Evolutionary conservation across 768 basidiomycete species (phyloP), one percentile per base, ranked within the genome.

Genomic region (Pleurotus sapidus): DNA sequence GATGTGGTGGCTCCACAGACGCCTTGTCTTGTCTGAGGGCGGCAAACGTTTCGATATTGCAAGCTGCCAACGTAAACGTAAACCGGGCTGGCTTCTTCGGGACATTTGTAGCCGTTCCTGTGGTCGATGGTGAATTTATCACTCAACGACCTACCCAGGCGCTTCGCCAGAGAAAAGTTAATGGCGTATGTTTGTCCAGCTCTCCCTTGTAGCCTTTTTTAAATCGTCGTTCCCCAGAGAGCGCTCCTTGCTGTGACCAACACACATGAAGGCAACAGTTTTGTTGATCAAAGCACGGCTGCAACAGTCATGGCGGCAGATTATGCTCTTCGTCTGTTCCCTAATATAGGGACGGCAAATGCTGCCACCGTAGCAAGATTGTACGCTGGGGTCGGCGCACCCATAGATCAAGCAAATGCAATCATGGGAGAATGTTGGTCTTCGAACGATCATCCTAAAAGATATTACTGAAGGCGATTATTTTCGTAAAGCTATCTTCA

Each of bases 361-460:
- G 42, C 50, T 3, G 48, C 42, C 9, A 24, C 59, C 25, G 59
- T 59, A 2, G 57, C 58, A 9, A 23, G 50, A 14, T 37, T 63
- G 18, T 66, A 67, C 53, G 38, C 46, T 0, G 45, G 42, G 17
- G 38, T 59, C 48, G 64, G 63, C 11, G 55, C 66, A 1, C 57
- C 70, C 15, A 55, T 72, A 5, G 60, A 68, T 17, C 77, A 77
- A 56, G 73, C 66, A 3, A 67, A 51, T 8, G 62, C 64, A 1
- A 72, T 74, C 18, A 73, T 74, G 67, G 70, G 74, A 3, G 79
- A 81, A 65, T 61, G 79, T 79, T 56, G 42, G 65, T 59, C 9
- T 51, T 15, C 47, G 27, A 37, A 30, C 30, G 30, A 30, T 11
- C 30, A 8, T 30, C n/a, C n/a, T n/a, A n/a, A n/a, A n/a, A n/a